Evolutionary conservation across 78 protist genomes (phyloP).

Genomic region (Neovahlkampfia damariscottae): DNA sequence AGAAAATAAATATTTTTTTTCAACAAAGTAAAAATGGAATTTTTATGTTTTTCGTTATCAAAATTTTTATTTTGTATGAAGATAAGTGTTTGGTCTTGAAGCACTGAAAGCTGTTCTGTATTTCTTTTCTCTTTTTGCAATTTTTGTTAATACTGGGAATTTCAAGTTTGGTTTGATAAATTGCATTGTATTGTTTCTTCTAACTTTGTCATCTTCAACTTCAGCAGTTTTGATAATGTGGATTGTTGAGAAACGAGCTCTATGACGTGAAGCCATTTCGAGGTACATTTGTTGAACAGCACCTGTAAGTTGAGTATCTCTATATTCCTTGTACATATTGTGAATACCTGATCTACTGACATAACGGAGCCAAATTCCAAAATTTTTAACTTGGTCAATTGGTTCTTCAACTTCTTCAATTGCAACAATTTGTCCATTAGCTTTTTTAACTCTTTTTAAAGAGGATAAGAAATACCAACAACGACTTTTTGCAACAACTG

Average conservation of each 20-base stretch:
- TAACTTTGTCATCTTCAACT: conserved; percentile 36
- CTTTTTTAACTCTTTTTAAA: conserved; percentile 80
- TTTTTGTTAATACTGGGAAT: background rate
- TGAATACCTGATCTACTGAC: conserved; percentile 88
- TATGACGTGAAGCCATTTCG: conserved; percentile 96
- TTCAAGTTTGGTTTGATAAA: conserved; percentile 33
- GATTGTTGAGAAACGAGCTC: conserved; percentile 66
- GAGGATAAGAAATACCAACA: conserved; percentile 94
- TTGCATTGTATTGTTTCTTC: conserved; percentile 53
- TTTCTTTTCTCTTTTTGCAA: background rate
- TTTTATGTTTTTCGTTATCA: too few species aligned
- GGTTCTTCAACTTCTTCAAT: conserved; percentile 74
- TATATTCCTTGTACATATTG: conserved; percentile 96
- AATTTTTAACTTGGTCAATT: conserved; percentile 78
- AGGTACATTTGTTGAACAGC: conserved; percentile 70
- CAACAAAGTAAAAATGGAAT: too few species aligned
- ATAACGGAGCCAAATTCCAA: conserved; percentile 91
- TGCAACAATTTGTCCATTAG: conserved; percentile 86
- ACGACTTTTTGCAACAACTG: conserved; percentile 81
- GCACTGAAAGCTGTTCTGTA: background rate
- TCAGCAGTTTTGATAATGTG: conserved; percentile 81
- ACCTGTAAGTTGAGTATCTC: conserved; percentile 64
- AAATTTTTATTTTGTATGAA: too few species aligned
- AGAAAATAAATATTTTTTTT: too few species aligned
- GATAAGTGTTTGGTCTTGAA: too few species aligned